These are phyloP conservation scores for Penicillium glabrum DNA, from an alignment of 2,329 filamentous ascomycete species.

Conservation along the genomic window DNA sequence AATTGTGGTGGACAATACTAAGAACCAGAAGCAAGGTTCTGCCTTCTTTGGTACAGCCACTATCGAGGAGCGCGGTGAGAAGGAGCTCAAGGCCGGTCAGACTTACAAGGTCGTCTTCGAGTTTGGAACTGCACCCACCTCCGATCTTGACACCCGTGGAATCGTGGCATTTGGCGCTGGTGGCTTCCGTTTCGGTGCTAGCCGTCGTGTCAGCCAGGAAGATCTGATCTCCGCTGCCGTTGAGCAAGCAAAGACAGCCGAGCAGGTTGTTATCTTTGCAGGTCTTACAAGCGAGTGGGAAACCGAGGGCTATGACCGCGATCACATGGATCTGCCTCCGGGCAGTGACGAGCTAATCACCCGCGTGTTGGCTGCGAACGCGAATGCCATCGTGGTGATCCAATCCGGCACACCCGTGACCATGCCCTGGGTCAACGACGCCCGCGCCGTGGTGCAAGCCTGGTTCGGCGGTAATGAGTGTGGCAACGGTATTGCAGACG, in stretches of 20 bases:
- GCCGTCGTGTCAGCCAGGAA: conserved; percentile 57
- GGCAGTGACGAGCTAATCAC: conserved; percentile 60
- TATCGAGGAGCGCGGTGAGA: conserved; percentile 60
- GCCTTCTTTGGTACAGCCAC: conserved; percentile 67
- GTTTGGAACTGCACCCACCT: conserved; percentile 60
- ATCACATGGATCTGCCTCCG: conserved; percentile 58
- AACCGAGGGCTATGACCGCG: conserved; percentile 67
- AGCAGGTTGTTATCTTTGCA: conserved; percentile 75
- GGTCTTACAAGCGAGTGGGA: conserved; percentile 82
- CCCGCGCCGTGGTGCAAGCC: conserved; percentile 66
- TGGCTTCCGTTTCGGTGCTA: conserved; percentile 63
- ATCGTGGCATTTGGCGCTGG: conserved; percentile 57
- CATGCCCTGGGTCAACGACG: conserved; percentile 49
- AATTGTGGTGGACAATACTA: conserved; percentile 65
- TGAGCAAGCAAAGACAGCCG: conserved; percentile 65
- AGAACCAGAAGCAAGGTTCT: conserved; percentile 62
- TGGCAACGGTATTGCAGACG: conserved; percentile 76
- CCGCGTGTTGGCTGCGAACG: conserved; percentile 65
- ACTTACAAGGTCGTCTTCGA: conserved; percentile 61
- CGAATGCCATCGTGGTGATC: conserved; percentile 70
- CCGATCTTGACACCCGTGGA: conserved; percentile 52
- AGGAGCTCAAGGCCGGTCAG: conserved; percentile 59
- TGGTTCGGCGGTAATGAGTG: conserved; percentile 90
- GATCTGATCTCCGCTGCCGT: conserved; percentile 67
- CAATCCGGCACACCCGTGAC: conserved; percentile 72